Percentiles rank a stretch among this genome's conserved stretches.
Evolutionary conservation across 2,329 filamentous ascomycete species (phyloP).

Genomic region (Trichophyton mentagrophytes): DNA sequence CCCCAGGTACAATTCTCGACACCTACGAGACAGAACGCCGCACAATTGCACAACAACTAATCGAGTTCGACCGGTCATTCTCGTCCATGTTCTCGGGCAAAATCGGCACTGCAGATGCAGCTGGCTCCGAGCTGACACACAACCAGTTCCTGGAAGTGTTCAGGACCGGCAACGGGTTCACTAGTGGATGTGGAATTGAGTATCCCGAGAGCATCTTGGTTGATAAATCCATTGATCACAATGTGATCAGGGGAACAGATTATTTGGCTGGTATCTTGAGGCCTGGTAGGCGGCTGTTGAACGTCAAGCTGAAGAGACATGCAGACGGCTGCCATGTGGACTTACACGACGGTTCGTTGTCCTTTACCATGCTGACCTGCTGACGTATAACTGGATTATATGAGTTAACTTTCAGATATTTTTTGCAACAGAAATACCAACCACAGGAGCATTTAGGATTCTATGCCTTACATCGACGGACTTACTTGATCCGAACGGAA

Average conservation of each 20-base stretch:
- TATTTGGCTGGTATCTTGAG: conserved; percentile 25
- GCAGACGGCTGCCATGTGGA: conserved; percentile 26
- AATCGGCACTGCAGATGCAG: conserved; percentile 20
- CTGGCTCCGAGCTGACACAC: conserved; percentile 19
- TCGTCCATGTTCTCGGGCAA: conserved; percentile 31
- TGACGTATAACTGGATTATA: background rate
- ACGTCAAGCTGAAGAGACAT: conserved; percentile 24
- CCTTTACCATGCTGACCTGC: background rate
- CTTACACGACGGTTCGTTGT: conserved; percentile 23
- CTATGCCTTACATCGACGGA: conserved; percentile 25
- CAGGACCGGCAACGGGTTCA: conserved; percentile 28
- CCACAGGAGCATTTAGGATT: conserved; percentile 28
- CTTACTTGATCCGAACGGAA: conserved; percentile 20
- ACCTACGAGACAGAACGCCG: conserved; percentile 29
- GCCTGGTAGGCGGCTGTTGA: conserved; percentile 24
- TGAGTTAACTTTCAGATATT: background rate
- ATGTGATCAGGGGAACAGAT: conserved; percentile 19
- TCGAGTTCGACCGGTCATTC: conserved; percentile 29
- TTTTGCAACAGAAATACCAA: conserved; percentile 22
- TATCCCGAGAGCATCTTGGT: conserved; percentile 24
- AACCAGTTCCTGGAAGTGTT: conserved; percentile 28
- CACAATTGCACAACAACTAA: conserved; percentile 27
- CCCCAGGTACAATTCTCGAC: conserved; percentile 18
- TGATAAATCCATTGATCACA: conserved; percentile 12
- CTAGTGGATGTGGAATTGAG: conserved; percentile 29